Evolutionary conservation across 768 basidiomycete species (phyloP).

Genomic region (Leucocoprinus sp.): DNA sequence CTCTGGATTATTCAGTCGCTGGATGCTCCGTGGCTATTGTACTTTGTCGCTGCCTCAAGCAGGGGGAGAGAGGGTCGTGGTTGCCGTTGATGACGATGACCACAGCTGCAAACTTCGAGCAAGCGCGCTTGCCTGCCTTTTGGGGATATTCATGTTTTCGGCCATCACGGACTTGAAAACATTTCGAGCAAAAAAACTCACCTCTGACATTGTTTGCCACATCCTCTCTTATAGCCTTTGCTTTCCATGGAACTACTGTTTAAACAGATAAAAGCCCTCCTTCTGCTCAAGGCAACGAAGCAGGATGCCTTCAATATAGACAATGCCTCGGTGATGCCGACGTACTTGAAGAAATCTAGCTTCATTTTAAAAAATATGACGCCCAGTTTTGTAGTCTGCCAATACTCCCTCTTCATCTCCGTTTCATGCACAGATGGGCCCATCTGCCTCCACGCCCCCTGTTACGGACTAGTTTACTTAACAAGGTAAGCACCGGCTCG

Average conservation of each 20-base stretch:
- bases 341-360: too few species aligned
- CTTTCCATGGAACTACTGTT: too few species aligned
- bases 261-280: too few species aligned
- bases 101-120: constrained; percentile 4
- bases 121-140: constrained; percentile 8
- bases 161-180: constrained; percentile 1
- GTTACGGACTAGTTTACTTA: neutral
- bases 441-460: neutral
- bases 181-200: neutral
- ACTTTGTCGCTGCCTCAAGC: neutral
- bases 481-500: neutral
- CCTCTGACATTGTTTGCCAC: neutral
- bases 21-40: neutral
- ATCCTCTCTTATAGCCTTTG: neutral
- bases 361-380: too few species aligned
- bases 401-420: constrained; percentile 5
- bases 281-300: too few species aligned
- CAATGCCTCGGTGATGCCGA: too few species aligned
- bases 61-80: neutral
- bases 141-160: constrained; percentile 2
- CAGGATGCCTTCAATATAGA: too few species aligned
- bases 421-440: neutral
- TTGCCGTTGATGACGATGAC: constrained; percentile 6
- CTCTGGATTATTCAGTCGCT: neutral
- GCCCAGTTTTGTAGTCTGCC: too few species aligned